Conservation (phyloP, 345 rosid genomes). For the Ceriops tagal region DNA sequence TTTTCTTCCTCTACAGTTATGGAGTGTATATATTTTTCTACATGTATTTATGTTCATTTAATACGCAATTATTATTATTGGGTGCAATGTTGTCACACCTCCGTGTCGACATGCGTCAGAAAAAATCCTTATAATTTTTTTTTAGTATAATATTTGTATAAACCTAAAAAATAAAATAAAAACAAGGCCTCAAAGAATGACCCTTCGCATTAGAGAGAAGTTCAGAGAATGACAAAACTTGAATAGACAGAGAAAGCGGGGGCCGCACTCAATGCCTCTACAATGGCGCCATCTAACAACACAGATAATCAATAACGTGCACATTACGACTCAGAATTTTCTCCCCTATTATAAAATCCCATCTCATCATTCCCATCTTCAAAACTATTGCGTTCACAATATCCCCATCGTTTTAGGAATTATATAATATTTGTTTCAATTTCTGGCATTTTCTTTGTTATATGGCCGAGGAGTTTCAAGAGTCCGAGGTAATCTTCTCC, state of each 20-base stretch:
- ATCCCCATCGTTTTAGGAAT: neutral
- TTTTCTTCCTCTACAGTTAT: too few species aligned
- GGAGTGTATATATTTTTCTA: too few species aligned
- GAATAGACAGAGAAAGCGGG: slow-evolving; percentile 23
- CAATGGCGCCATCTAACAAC: slow-evolving; percentile 41
- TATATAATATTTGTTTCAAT: neutral
- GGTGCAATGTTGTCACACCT: too few species aligned
- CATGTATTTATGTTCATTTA: too few species aligned
- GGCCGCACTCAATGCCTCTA: slow-evolving; percentile 47
- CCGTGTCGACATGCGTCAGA: too few species aligned
- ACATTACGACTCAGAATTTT: slow-evolving; percentile 28
- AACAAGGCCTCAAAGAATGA: neutral
- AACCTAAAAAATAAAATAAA: neutral
- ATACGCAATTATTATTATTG: too few species aligned
- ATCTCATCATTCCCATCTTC: neutral
- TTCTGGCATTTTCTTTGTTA: neutral
- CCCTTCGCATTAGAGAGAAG: neutral
- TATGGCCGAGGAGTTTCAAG: slow-evolving; percentile 60
- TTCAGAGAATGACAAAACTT: neutral
- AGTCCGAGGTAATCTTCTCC: slow-evolving; percentile 48
- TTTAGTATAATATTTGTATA: too few species aligned
- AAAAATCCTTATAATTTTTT: too few species aligned
- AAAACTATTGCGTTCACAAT: neutral
- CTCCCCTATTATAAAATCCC: slow-evolving; percentile 17
- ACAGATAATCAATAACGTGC: slow-evolving; percentile 27